These are phyloP conservation scores for Botrytis sinoallii DNA, from an alignment of 2,329 filamentous ascomycete genomes.

Conservation along the genomic window DNA sequence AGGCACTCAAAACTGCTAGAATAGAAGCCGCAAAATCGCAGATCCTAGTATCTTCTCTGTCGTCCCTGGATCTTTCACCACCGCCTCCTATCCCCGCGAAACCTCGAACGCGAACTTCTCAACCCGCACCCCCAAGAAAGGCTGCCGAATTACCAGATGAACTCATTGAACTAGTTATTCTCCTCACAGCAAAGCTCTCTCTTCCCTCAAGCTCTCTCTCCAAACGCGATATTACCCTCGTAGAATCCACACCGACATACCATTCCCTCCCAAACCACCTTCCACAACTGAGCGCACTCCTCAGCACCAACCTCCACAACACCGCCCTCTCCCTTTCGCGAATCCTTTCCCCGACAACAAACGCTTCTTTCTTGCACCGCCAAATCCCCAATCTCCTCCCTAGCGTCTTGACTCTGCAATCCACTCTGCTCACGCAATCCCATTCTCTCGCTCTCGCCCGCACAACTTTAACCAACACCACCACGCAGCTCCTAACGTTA, in stretches of 20 bases:
- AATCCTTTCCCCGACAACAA: constrained; percentile 47
- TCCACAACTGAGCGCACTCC: constrained; percentile 45
- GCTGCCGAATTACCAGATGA: constrained; percentile 41
- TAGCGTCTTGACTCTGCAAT: constrained; percentile 41
- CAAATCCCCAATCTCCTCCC: constrained; percentile 49
- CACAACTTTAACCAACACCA: neutral
- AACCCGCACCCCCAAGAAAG: constrained; percentile 5
- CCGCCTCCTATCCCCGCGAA: constrained; percentile 32
- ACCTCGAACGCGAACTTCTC: constrained; percentile 25
- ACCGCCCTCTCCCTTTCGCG: constrained; percentile 50
- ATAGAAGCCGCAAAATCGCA: constrained; percentile 48
- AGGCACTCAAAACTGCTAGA: constrained; percentile 50
- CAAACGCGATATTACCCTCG: constrained; percentile 40
- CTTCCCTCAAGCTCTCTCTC: constrained; percentile 37
- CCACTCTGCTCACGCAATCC: neutral
- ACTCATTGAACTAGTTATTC: constrained; percentile 52
- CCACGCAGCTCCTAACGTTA: constrained; percentile 30
- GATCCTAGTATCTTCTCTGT: constrained; percentile 51
- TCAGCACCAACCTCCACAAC: constrained; percentile 50
- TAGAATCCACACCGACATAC: constrained; percentile 52
- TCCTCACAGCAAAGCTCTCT: constrained; percentile 48
- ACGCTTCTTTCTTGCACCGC: constrained; percentile 55
- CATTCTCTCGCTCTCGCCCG: constrained; percentile 2
- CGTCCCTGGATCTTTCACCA: constrained; percentile 41
- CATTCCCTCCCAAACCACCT: constrained; percentile 48